A percentile compares a stretch with the other conserved stretches of the same genome.
Evolutionary conservation across 2,329 filamentous ascomycete genomes (phyloP).

Genomic region (Mycosphaerelloides madeirae): DNA sequence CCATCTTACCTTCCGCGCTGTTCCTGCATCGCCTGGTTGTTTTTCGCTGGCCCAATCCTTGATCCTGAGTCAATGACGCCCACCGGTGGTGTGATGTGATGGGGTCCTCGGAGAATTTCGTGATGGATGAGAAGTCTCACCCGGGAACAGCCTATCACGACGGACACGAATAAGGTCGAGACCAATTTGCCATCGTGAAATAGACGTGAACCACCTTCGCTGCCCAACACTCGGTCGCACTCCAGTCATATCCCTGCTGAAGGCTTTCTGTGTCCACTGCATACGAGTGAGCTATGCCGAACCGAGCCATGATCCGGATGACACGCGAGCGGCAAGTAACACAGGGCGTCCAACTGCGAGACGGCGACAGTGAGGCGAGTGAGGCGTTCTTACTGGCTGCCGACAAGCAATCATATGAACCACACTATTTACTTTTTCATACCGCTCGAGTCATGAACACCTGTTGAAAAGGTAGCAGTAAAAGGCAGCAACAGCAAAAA

Average conservation of each 20-base stretch:
- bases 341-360: not conserved
- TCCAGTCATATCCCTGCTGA: too few species aligned
- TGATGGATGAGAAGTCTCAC: too few species aligned
- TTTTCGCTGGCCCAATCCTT: not conserved
- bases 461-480: constrained; percentile 16
- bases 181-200: too few species aligned
- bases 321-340: not conserved
- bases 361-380: constrained; percentile 2
- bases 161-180: too few species aligned
- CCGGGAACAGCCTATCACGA: too few species aligned
- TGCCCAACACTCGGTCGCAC: too few species aligned
- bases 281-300: too few species aligned
- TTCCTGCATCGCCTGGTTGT: too few species aligned
- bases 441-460: constrained; percentile 17
- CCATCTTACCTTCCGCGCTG: not conserved
- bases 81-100: not conserved
- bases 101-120: too few species aligned
- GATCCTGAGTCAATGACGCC: not conserved
- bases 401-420: constrained; percentile 9
- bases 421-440: constrained; percentile 20
- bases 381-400: too few species aligned
- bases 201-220: too few species aligned
- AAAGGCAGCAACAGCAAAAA: constrained; percentile 6
- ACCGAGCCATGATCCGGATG: not conserved
- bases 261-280: too few species aligned